Base-by-base conservation (phyloP, 2,329 filamentous ascomycete genomes). In the Aspergillus sp. region DNA sequence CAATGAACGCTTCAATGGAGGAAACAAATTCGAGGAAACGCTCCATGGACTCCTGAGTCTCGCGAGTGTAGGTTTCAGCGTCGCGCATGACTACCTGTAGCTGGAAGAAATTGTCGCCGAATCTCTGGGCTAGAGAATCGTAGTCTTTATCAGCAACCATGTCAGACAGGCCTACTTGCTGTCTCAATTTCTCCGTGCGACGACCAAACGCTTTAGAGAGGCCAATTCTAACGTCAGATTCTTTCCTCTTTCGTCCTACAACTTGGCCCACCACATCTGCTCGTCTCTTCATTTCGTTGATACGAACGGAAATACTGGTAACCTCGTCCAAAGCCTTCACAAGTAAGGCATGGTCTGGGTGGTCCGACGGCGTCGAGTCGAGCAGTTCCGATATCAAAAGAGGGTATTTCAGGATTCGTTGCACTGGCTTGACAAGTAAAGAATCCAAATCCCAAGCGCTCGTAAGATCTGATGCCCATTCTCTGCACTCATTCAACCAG, bases 251-350 rank as follows among this genome's bases (percentile, higher is more conserved):
- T 56, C 91, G 83, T 56, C 88, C 83, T 30, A 97, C 90, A 56
- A 96, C 93, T 74, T 96, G 89, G 4, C 91, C 92, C 22, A 98
- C 90, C 47, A 96, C 85, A 73, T 97, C 91, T 58, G 93, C 92
- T 53, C 96, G 93, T 77, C 93, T 96, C 78, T 97, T 98, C 54
- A 92, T 88, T 71, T 96, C 92, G 76, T 99, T 96, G 73, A 98
- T 98, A 44, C 85, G 81, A 39, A 82, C 78, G 30, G 83, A 83
- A 62, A 87, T 82, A 54, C 79, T 81, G 7, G 81, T 83, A 30
- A 86, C 78, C 60, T 93, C 89, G 53, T 89, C 84, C 20, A 90
- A 85, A 9, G 93, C 89, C 38, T 82, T 83, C 62, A 89, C 85
- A 34, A 99, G 82, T 8, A 84, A 79, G 24, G 81, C 78, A 59